Conservation (phyloP, 352 stramenopile genomes). For the Globisporangium paroecandrum region DNA sequence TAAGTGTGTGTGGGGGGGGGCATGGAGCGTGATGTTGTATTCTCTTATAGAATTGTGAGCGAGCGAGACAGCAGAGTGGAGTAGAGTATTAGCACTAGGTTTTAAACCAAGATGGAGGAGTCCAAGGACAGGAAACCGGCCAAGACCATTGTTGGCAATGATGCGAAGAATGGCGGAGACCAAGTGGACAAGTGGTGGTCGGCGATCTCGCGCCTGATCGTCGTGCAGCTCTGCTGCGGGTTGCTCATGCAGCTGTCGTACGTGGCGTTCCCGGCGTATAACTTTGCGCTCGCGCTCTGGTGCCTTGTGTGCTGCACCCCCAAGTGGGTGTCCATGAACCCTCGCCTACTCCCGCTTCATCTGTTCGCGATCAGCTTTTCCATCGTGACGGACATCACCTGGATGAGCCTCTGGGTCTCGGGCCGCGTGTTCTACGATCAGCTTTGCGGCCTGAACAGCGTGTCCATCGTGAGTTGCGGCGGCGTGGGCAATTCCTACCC, state of each 20-base stretch:
- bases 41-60: neutral
- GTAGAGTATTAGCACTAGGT: neutral
- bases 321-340: conserved; percentile 45
- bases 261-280: conserved; percentile 77
- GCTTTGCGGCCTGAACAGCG: conserved; percentile 51
- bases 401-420: conserved; percentile 73
- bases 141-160: neutral
- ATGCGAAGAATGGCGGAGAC: neutral
- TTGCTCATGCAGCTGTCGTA: conserved; percentile 81
- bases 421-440: conserved; percentile 74
- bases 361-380: conserved; percentile 49
- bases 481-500: conserved; percentile 56
- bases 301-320: conserved; percentile 53
- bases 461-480: conserved; percentile 68
- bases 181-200: conserved; percentile 43
- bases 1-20: too few species aligned
- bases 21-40: neutral
- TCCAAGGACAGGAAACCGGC: neutral
- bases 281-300: conserved; percentile 75
- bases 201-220: conserved; percentile 30
- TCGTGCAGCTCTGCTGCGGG: conserved; percentile 50
- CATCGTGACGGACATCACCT: conserved; percentile 67
- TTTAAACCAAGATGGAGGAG: neutral
- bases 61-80: neutral
- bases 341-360: conserved; percentile 46